Evolutionary conservation across 306 rosid genomes (phyloP).

Genomic region (Biancaea sappan): DNA sequence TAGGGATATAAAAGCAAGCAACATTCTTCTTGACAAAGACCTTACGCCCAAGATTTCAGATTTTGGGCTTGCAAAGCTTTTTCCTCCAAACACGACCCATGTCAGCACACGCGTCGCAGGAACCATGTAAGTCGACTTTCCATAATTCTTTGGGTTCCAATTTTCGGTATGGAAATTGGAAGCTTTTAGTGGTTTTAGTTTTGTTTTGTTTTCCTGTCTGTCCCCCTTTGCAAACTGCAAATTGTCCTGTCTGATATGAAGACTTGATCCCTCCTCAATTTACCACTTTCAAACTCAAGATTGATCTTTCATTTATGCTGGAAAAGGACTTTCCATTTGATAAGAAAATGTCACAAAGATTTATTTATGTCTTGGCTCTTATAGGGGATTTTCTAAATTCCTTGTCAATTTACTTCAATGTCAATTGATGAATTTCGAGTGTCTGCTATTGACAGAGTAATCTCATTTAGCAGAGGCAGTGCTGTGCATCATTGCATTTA

Average conservation of each 20-base stretch:
- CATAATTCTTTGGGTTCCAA: neutral
- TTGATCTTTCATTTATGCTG: neutral
- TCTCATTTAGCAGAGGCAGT: constrained; percentile 20
- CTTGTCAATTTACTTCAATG: neutral
- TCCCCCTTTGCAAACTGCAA: constrained; percentile 3
- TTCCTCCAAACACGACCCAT: constrained; percentile 82
- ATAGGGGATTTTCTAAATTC: neutral
- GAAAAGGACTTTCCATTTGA: constrained; percentile 4
- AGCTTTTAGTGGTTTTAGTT: neutral
- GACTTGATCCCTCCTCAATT: neutral
- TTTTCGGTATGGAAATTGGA: constrained; percentile 20
- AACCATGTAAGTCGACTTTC: constrained; percentile 65
- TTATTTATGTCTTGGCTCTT: neutral
- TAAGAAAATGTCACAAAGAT: neutral
- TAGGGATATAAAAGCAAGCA: constrained; percentile 96
- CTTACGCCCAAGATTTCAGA: constrained; percentile 84
- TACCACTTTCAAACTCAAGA: constrained; percentile 4
- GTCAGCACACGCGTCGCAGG: constrained; percentile 98
- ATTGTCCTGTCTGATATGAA: constrained; percentile 11
- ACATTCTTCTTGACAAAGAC: constrained; percentile 80
- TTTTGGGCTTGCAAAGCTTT: constrained; percentile 93
- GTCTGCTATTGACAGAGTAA: neutral
- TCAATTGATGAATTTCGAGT: neutral
- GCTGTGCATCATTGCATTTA: constrained; percentile 5
- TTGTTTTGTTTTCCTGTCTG: neutral